Evolutionary conservation across 2,329 filamentous ascomycete genomes (phyloP), one percentile per base, ranked within the genome.

Genomic region (Cladosporium sp.): DNA sequence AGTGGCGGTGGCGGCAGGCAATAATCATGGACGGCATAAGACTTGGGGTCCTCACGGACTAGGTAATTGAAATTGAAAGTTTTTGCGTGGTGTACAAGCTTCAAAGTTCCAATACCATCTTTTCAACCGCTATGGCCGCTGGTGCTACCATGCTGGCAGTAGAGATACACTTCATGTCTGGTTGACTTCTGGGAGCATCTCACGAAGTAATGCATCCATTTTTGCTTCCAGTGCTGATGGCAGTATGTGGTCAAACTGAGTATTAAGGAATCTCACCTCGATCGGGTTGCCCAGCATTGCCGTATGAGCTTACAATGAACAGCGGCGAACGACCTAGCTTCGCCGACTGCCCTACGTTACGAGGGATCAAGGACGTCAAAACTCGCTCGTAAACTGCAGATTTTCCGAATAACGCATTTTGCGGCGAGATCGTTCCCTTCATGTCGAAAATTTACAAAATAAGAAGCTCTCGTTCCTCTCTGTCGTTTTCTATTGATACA

Each of bases 11-110:
- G 5, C n/a, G 55, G 18, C 12, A 26, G 21, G 54, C 30, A 26
- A 26, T 44, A 3, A 24, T 21, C 41, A 21, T 47, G 8, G 41
- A 21, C 8, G 32, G 52, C 28, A 55, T 15, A 55, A 34, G 52
- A 55, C 15, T 34, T 55, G 52, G 30, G 52, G 52, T 55, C 52
- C 52, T 55, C 52, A 55, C 52, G 52, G 52, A 55, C 52, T 55
- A 14, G 28, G 28, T 55, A 21, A 34, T 55, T 34, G 10, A 10
- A 32, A 32, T 4, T 12, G 3, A 15, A n/a, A 2, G 2, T 15
- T 4, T 34, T n/a, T 32, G 30, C 26, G 26, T 34, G 14, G 10
- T 34, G n/a, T n/a, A 18, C 15, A 24, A 14, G 52, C 12, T 32
- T 55, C 18, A 4, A 28, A 21, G 32, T 34, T 44, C 7, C 18